Conservation (phyloP, 23 red algal genomes). For the Gracilaria vermiculophylla region DNA sequence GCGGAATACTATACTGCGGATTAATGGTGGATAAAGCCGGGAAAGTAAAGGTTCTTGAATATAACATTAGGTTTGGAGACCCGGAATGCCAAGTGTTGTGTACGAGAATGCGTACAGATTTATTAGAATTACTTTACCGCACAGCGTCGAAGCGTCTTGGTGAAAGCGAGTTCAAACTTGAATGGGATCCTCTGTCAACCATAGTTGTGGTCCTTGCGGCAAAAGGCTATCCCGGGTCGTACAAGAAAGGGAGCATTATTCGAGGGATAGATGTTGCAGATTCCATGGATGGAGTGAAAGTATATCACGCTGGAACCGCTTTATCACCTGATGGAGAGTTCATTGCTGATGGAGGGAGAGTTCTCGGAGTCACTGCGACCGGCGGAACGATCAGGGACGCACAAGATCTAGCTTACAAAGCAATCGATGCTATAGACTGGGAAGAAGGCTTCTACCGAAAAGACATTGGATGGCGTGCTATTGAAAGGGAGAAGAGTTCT, state of each 20-base stretch:
- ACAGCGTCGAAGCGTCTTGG: slow-evolving; percentile 44
- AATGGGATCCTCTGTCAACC: slow-evolving; percentile 71
- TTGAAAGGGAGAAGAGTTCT: slow-evolving; percentile 50
- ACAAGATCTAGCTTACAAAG: slow-evolving; percentile 72
- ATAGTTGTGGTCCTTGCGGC: slow-evolving; percentile 88
- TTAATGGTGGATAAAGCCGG: slow-evolving; percentile 74
- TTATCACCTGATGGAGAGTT: slow-evolving; percentile 9
- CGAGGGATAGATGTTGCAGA: slow-evolving; percentile 70
- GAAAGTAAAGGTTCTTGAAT: slow-evolving; percentile 81
- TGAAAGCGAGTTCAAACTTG: slow-evolving; percentile 42
- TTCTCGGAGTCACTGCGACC: slow-evolving; percentile 83
- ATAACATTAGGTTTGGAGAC: slow-evolving; percentile 97
- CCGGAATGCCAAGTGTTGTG: slow-evolving; percentile 98
- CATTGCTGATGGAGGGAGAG: slow-evolving; percentile 83
- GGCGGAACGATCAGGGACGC: slow-evolving; percentile 70
- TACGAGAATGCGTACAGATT: slow-evolving; percentile 76
- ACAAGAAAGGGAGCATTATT: slow-evolving; percentile 79
- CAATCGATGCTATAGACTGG: slow-evolving; percentile 82
- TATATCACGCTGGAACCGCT: slow-evolving; percentile 92
- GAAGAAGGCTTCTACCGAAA: slow-evolving; percentile 85
- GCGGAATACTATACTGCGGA: slow-evolving; percentile 86
- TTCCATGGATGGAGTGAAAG: slow-evolving; percentile 68
- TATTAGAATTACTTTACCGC: slow-evolving; percentile 85
- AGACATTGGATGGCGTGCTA: slow-evolving; percentile 89
- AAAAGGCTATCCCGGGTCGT: slow-evolving; percentile 87